phyloP scores from a whole-genome alignment of 768 basidiomycete species.

The Suillus paluster region DNA sequence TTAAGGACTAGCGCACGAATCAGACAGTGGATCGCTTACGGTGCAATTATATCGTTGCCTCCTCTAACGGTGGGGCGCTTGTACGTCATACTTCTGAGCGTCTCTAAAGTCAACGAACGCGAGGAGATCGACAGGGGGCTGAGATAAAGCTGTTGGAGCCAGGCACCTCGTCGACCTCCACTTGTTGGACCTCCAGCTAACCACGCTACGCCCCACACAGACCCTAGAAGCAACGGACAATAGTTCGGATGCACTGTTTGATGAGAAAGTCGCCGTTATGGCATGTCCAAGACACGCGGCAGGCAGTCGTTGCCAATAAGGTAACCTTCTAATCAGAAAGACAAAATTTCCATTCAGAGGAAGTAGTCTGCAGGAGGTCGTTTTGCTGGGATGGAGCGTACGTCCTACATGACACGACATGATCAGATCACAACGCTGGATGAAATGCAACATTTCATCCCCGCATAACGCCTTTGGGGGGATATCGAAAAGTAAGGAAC shows the following conservation, averaged over 20 bases:
- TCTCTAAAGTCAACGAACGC: not conserved
- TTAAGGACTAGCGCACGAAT: not conserved
- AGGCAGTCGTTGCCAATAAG: conserved; percentile 4
- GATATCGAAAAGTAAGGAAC: conserved; percentile 32
- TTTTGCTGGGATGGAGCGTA: conserved; percentile 80
- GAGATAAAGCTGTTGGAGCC: not conserved
- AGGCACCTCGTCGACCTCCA: not conserved
- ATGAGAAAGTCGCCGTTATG: conserved; percentile 11
- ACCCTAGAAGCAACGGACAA: conserved; percentile 5
- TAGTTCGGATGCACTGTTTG: conserved; percentile 4
- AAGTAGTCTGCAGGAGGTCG: conserved; percentile 90
- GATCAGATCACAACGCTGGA: conserved; percentile 13
- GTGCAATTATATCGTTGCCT: not conserved
- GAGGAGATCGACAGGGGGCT: conserved; percentile 1
- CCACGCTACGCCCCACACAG: conserved; percentile 4
- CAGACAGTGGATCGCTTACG: conserved; percentile 2
- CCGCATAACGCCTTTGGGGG: conserved; percentile 16
- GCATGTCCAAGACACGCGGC: conserved; percentile 35
- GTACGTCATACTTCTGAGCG: not conserved
- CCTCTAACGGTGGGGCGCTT: not conserved
- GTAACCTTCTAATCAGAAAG: conserved; percentile 20
- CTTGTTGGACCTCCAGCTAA: not conserved
- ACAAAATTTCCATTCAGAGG: conserved; percentile 45
- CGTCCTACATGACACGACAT: conserved; percentile 55
- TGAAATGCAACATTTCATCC: conserved; percentile 8